Base-by-base conservation (phyloP, 352 stramenopile species). In the Phytophthora sojae region DNA sequence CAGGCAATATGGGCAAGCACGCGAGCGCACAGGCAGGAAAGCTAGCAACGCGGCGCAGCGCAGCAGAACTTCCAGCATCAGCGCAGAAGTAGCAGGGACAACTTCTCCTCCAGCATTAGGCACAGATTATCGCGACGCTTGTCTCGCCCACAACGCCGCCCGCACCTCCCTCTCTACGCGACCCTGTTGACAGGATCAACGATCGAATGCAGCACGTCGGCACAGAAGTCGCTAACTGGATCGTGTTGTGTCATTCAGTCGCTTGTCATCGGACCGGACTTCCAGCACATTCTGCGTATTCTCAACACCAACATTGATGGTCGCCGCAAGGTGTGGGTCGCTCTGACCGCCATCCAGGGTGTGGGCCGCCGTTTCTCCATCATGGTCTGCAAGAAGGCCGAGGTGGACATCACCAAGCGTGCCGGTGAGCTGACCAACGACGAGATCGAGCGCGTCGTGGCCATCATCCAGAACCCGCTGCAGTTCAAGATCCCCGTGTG, bases 251-350 rank as follows among this genome's bases (percentile, higher is more conserved):
- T 42, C 54, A n/a, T 42, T 42, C 68, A 96, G 88, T 96, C 88
- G 83, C 88, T 96, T 86, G 88, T 96, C 77, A 94, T 96, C 80
- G 92, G 93, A 78, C 93, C 89, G 80, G 98, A 99, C 84, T 99
- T 99, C 89, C 97, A 99, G 87, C 97, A 99, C 94, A 99, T 99
- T 92, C 94, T 99, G 77, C 98, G 98, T 99, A 99, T 99, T 88
- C 97, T 99, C 77, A 99, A 99, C 91, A 99, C 98, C 73, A 99
- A 99, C 93, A 97, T 99, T 85, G 97, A 99, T 90, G 98, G 98
- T 91, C 97, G 98, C 86, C 92, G 97, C 77, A 99, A 96, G 84
- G 83, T 89, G 59, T 94, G 86, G 88, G 79, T 94, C 74, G 88
- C 88, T 55, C 69, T 96, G 76, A 96, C 88, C 77, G 73, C 88